A percentile compares a stretch with the other conserved stretches of the same genome.
Evolutionary conservation across 305 asterid species (phyloP).

Genomic region (Plantago lanceolata): DNA sequence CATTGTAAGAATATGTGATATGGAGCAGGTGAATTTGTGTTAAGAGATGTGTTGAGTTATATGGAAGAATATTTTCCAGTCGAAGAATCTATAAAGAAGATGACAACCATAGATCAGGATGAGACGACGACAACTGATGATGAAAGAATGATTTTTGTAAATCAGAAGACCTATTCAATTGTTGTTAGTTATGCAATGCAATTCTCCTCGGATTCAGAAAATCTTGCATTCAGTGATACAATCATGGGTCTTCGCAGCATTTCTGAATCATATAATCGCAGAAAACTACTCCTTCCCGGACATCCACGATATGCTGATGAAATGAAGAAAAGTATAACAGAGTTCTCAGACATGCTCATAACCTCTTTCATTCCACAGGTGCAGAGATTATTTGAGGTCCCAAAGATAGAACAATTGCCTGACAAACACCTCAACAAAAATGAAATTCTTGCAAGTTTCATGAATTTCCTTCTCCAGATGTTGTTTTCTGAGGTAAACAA

Average conservation of each 20-base stretch:
- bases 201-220: neutral
- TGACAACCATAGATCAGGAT: too few species aligned
- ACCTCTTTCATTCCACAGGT: neutral
- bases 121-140: too few species aligned
- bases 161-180: too few species aligned
- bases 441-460: slow-evolving; percentile 10
- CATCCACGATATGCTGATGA: neutral
- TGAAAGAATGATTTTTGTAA: too few species aligned
- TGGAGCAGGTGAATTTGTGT: too few species aligned
- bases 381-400: slow-evolving; percentile 14
- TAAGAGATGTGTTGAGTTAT: too few species aligned
- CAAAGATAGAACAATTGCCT: neutral
- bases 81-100: too few species aligned
- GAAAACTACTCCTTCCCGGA: neutral
- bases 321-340: too few species aligned
- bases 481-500: neutral
- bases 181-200: neutral
- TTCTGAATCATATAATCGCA: too few species aligned
- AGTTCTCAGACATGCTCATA: neutral
- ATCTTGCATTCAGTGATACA: neutral
- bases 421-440: neutral
- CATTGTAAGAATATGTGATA: too few species aligned
- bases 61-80: too few species aligned
- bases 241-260: neutral
- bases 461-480: slow-evolving; percentile 6